A percentile compares a stretch with the other conserved stretches of the same genome.
Conservation (phyloP, 78 protist genomes). For the Polysphondylium violaceum region DNA sequence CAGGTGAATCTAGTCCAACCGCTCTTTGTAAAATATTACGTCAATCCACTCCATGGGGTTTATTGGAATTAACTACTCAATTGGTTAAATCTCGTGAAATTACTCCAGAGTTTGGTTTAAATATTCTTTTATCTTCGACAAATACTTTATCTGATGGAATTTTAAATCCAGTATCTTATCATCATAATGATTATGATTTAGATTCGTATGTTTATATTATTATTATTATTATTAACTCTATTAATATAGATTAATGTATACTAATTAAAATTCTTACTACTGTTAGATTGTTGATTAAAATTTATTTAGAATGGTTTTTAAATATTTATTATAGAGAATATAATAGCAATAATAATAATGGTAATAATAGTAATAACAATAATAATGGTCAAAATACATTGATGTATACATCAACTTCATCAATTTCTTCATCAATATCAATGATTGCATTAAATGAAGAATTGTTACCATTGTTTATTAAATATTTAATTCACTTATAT, state of each 20-base stretch:
- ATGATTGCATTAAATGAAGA: slow-evolving; percentile 10
- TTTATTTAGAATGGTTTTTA: slow-evolving; percentile 69
- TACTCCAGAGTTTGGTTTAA: slow-evolving; percentile 64
- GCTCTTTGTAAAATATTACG: slow-evolving; percentile 64
- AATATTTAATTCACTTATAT: slow-evolving; percentile 54
- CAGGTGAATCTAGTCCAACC: slow-evolving; percentile 46
- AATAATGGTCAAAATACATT: background rate
- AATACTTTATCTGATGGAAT: slow-evolving; percentile 34
- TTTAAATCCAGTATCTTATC: slow-evolving; percentile 37
- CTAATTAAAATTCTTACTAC: too few relatives aligned
- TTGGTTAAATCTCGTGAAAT: slow-evolving; percentile 38
- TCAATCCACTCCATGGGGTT: slow-evolving; percentile 73
- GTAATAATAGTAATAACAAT: background rate
- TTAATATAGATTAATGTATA: background rate
- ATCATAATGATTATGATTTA: slow-evolving; percentile 43
- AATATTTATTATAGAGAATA: slow-evolving; percentile 6
- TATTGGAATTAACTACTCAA: slow-evolving; percentile 45
- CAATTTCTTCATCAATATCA: slow-evolving; percentile 14
- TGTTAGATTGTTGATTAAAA: slow-evolving; percentile 24
- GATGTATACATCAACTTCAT: slow-evolving; percentile 10
- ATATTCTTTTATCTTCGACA: slow-evolving; percentile 22
- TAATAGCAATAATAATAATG: background rate
- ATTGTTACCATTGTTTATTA: slow-evolving; percentile 28
- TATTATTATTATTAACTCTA: background rate
- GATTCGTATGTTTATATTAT: slow-evolving; percentile 41